These are phyloP conservation scores for Trifolium fragiferum DNA, from an alignment of 306 rosid genomes.

Conservation along the genomic window DNA sequence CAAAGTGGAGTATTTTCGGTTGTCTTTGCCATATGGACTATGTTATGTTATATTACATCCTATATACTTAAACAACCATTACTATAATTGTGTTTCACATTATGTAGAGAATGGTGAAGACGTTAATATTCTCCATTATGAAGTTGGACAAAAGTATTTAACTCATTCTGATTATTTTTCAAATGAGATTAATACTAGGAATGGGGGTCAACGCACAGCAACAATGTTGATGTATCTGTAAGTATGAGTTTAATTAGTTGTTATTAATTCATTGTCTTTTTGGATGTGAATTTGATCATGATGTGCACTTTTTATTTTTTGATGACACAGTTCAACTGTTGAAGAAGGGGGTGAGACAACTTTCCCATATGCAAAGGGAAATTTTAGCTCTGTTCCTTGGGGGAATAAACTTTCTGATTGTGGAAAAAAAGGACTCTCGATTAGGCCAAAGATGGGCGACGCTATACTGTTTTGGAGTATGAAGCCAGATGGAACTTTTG, in stretches of 20 bases:
- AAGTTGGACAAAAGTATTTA: conserved; percentile 92
- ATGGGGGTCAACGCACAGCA: conserved; percentile 94
- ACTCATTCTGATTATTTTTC: conserved; percentile 82
- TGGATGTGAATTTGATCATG: conserved; percentile 23
- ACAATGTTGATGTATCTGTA: conserved; percentile 94
- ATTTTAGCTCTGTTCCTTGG: conserved; percentile 90
- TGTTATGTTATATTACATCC: no score
- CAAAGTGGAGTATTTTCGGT: no score
- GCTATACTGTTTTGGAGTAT: conserved; percentile 99
- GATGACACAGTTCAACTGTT: conserved; percentile 78
- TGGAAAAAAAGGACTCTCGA: conserved; percentile 79
- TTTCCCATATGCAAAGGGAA: conserved; percentile 84
- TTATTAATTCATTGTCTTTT: background rate
- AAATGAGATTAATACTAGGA: conserved; percentile 63
- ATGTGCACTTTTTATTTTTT: conserved; percentile 26
- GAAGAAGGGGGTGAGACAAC: conserved; percentile 99
- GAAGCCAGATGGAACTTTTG: conserved; percentile 84
- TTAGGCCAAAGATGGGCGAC: conserved; percentile 92
- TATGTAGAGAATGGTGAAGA: conserved; percentile 89
- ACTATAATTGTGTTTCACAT: conserved; percentile 22
- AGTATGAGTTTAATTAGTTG: conserved; percentile 41
- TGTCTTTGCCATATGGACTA: no score
- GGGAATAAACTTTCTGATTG: conserved; percentile 95
- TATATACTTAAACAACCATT: background rate
- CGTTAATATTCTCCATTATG: conserved; percentile 93